Base-by-base conservation (phyloP, 2,329 filamentous ascomycete genomes). In the Penicillium sp. region DNA sequence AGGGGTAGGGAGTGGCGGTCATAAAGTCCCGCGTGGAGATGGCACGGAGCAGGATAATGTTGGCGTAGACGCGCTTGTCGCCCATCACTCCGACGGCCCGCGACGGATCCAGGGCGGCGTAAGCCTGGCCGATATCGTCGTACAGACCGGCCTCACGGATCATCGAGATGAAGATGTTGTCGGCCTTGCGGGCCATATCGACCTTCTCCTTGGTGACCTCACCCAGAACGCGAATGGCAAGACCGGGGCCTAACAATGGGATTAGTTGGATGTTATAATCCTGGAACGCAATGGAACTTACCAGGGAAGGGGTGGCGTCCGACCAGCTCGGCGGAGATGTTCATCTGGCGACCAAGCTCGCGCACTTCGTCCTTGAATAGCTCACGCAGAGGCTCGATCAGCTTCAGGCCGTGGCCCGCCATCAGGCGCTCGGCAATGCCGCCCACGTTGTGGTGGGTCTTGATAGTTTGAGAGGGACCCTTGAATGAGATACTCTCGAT, bases 331-430 rank as follows among this genome's bases (percentile, higher is more conserved):
- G 87, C 78, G 43, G 82, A 78, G 50, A 91, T 88, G 24, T 83
- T 83, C 3, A 91, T 76, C 54, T 87, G 76, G 13, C 80, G 81
- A 29, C 88, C 87, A 3, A 91, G 72, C 56, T 78, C 51, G 50
- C 87, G 79, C 24, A 89, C 88, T 72, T 93, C 88, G 60, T 93
- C 87, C 69, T 93, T 93, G 80, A 91, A 92, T 27, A 93, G 76
- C 65, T 88, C 83, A 38, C 87, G 78, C 0, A 93, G 80, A 1
- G 88, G 88, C 73, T 95, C 88, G 54, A 93, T 87, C 31, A 75
- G 65, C 62, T 73, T 69, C 40, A 71, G 58, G 41, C 18, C 32
- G 31, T 18, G 20, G 33, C 75, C 75, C 12, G 76, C 70, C 58
- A 74, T 77, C 75, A 80, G 78, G 32, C 77, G 74, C 58, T 63